A percentile compares a stretch with the other conserved stretches of the same genome.
phyloP scores from a whole-genome alignment of 257 asterid genomes.

The Solanum chaucha region DNA sequence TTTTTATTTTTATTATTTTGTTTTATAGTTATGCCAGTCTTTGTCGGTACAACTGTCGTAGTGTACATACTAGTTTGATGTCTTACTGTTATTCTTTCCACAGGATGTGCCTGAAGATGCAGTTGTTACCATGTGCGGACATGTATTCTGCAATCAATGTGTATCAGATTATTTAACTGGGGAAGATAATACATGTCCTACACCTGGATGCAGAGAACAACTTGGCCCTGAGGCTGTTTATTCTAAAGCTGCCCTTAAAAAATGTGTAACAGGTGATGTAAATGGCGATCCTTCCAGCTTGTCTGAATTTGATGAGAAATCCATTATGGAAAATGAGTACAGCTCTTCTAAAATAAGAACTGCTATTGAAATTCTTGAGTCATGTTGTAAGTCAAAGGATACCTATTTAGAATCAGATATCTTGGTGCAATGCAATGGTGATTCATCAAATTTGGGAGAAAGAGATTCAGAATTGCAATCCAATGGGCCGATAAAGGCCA shows the following conservation, averaged over 20 bases:
- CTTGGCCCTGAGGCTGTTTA: conserved; percentile 76
- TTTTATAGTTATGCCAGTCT: background rate
- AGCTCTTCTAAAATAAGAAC: conserved; percentile 74
- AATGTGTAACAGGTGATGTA: conserved; percentile 41
- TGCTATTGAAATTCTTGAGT: conserved; percentile 52
- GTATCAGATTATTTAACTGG: conserved; percentile 74
- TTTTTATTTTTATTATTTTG: background rate
- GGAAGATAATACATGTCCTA: conserved; percentile 87
- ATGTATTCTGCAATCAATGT: conserved; percentile 92
- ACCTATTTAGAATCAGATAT: conserved; percentile 19
- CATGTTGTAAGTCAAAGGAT: conserved; percentile 30
- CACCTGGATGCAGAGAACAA: conserved; percentile 71
- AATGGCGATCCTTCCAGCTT: conserved; percentile 31
- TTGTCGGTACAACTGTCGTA: background rate
- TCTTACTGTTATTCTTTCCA: background rate
- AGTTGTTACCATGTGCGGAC: conserved; percentile 89
- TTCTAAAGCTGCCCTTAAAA: conserved; percentile 52
- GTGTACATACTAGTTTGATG: background rate
- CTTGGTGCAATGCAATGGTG: conserved; percentile 18
- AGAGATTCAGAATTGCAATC: conserved; percentile 15
- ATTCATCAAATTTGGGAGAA: conserved; percentile 30
- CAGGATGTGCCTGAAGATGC: conserved; percentile 99
- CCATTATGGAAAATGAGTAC: conserved; percentile 38
- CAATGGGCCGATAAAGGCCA: conserved; percentile 62
- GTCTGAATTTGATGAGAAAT: conserved; percentile 30